Conservation (phyloP, 2,329 filamentous ascomycete species). For the Penicillium crustosum region DNA sequence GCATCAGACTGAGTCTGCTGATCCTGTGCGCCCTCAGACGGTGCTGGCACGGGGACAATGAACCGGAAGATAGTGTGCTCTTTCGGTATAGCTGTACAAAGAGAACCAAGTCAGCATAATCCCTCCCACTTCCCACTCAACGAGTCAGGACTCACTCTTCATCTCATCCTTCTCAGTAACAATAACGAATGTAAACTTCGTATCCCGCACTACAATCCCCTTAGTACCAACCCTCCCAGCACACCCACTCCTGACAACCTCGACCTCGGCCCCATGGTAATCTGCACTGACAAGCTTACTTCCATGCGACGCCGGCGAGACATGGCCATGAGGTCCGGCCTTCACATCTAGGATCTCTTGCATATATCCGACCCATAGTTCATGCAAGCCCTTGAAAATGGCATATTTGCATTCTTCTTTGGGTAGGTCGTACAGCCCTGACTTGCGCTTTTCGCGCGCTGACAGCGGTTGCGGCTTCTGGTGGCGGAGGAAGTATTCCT, state of each 20-base stretch:
- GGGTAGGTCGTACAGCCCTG: constrained; percentile 73
- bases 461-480: constrained; percentile 69
- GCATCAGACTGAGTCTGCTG: constrained; percentile 36
- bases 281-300: constrained; percentile 78
- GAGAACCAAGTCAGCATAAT: background rate
- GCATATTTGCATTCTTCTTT: constrained; percentile 67
- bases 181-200: constrained; percentile 81
- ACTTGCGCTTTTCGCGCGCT: constrained; percentile 70
- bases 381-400: constrained; percentile 74
- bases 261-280: constrained; percentile 80
- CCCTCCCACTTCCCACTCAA: background rate
- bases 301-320: constrained; percentile 57
- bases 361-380: constrained; percentile 82
- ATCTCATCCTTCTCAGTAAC: constrained; percentile 69
- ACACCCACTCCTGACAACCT: constrained; percentile 80
- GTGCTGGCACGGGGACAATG: constrained; percentile 56
- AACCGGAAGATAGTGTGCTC: constrained; percentile 85
- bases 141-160: constrained; percentile 55
- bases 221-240: constrained; percentile 76
- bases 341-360: constrained; percentile 72
- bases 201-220: constrained; percentile 87
- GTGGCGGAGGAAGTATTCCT: constrained; percentile 47
- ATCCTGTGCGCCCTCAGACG: constrained; percentile 18
- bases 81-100: constrained; percentile 68
- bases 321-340: constrained; percentile 30